Percentiles rank a stretch among this genome's conserved stretches.
phyloP scores from a whole-genome alignment of 805 yeast species.

The Cyberlindnera suaveolens region DNA sequence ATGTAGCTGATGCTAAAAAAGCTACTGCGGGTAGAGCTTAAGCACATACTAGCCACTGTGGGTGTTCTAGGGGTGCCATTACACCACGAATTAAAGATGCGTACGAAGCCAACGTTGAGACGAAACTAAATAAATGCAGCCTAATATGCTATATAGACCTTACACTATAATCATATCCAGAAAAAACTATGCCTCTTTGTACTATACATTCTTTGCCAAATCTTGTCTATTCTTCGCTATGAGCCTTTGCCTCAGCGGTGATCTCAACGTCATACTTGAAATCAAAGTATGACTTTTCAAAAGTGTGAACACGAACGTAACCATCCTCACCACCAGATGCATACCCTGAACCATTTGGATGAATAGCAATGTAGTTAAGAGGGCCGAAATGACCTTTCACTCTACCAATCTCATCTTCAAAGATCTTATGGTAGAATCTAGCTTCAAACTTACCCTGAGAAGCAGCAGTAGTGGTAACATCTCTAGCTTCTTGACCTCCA shows the following conservation, averaged over 20 bases:
- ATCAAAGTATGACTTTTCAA: slow-evolving; percentile 88
- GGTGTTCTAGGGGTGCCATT: too few species aligned
- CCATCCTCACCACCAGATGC: slow-evolving; percentile 99
- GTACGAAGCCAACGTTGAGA: slow-evolving; percentile 2
- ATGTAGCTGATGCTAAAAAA: slow-evolving; percentile 43
- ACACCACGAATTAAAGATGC: too few species aligned
- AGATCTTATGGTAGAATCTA: slow-evolving; percentile 89
- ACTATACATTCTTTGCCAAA: not conserved
- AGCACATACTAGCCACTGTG: too few species aligned
- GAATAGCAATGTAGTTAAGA: slow-evolving; percentile 85
- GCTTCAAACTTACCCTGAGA: slow-evolving; percentile 96
- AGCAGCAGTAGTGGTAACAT: slow-evolving; percentile 94
- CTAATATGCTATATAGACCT: slow-evolving; percentile 1
- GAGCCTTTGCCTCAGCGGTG: slow-evolving; percentile 46
- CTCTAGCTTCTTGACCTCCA: slow-evolving; percentile 99
- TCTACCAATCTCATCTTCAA: slow-evolving; percentile 93
- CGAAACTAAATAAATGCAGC: not conserved
- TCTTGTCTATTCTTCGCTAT: slow-evolving; percentile 1
- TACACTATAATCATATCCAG: not conserved
- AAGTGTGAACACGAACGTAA: slow-evolving; percentile 86
- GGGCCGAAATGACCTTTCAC: slow-evolving; percentile 99
- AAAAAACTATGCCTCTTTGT: not conserved
- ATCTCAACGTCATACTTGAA: slow-evolving; percentile 89
- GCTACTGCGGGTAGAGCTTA: slow-evolving; percentile 26
- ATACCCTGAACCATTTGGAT: slow-evolving; percentile 88